Evolutionary conservation across 805 yeast genomes (phyloP).

Genomic region (Lipomyces mesembrius): DNA sequence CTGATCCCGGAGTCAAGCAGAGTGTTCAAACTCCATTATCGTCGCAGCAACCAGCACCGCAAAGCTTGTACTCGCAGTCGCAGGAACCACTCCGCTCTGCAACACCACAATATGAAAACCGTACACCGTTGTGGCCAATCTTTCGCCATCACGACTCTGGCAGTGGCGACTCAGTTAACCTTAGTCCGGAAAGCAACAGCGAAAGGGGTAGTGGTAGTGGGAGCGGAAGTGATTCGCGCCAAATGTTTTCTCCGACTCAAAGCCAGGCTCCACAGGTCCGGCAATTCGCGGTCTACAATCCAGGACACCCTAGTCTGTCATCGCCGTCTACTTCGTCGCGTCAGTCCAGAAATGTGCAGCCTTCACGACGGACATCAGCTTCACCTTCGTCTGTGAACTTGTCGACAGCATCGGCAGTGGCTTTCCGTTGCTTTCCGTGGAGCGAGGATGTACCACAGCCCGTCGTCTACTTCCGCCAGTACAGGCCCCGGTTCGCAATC

Average conservation of each 20-base stretch:
- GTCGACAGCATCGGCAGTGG: conserved; percentile 31
- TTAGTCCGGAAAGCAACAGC: background rate
- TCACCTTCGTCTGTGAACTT: conserved; percentile 16
- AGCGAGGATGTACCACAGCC: conserved; percentile 15
- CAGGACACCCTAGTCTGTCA: background rate
- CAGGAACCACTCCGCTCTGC: background rate
- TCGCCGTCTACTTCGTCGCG: conserved; percentile 3
- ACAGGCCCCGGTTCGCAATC: conserved; percentile 18
- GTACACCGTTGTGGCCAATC: background rate
- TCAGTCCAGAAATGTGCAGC: background rate
- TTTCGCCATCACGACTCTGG: background rate
- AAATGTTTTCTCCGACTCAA: background rate
- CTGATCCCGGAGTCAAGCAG: background rate
- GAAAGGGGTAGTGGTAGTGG: background rate
- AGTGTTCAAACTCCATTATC: background rate
- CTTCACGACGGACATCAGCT: background rate
- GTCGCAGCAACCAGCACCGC: background rate
- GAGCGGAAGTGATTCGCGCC: background rate
- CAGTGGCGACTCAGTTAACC: background rate
- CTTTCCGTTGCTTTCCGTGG: conserved; percentile 34
- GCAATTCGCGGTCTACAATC: background rate
- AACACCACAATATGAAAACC: background rate
- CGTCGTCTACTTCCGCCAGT: conserved; percentile 9
- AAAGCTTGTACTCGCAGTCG: background rate
- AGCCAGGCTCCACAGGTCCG: background rate